Percentiles rank a stretch among this genome's conserved stretches.
These are phyloP conservation scores for Picea glauca DNA, from an alignment of 75 land plant species.

Conservation along the genomic window DNA sequence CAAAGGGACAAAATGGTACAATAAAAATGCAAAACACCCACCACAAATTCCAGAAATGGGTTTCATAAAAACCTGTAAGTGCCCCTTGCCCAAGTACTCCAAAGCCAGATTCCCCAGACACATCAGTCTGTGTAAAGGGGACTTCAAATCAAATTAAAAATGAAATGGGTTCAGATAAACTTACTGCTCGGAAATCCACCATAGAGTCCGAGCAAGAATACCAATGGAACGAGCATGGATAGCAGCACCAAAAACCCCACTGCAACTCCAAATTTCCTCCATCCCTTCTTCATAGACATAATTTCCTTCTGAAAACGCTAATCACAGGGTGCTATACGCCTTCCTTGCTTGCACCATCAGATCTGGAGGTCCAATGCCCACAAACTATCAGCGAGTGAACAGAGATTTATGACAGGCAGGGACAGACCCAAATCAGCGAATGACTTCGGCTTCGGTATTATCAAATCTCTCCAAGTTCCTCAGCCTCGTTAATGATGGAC, in stretches of 20 bases:
- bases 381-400: background rate
- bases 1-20: background rate
- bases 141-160: background rate
- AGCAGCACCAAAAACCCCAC: constrained; percentile 45
- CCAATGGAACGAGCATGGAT: constrained; percentile 56
- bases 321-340: background rate
- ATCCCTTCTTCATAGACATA: constrained; percentile 29
- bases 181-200: constrained; percentile 7
- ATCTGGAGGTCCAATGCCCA: background rate
- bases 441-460: background rate
- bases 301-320: background rate
- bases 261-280: constrained; percentile 32
- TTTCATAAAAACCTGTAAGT: background rate
- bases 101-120: background rate
- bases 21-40: background rate
- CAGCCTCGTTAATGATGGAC: background rate
- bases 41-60: background rate
- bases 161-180: background rate
- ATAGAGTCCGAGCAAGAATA: constrained; percentile 38
- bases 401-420: background rate
- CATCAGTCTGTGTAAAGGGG: background rate
- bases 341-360: background rate
- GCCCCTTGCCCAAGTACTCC: background rate
- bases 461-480: background rate
- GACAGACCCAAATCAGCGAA: background rate